Conservation (phyloP, 805 yeast genomes). For the Myxozyma neotropica region DNA sequence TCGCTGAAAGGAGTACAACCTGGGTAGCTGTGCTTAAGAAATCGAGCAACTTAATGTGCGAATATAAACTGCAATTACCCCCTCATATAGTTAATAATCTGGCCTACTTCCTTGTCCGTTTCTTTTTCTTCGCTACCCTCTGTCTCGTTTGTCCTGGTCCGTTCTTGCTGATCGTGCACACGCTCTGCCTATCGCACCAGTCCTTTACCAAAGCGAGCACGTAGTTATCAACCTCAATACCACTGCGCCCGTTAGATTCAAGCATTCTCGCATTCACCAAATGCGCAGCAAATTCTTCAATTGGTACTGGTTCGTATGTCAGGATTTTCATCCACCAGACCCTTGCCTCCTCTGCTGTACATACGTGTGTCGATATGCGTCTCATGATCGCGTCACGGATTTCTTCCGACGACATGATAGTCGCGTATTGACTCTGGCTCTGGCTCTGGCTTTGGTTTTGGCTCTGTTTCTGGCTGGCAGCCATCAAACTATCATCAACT, state of each 20-base stretch:
- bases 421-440: not conserved
- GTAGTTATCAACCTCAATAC: no score
- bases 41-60: no score
- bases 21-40: no score
- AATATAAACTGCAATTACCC: no score
- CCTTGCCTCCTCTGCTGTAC: slow-evolving; percentile 9
- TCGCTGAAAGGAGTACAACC: no score
- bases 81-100: no score
- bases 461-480: no score
- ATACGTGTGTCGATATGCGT: slow-evolving; percentile 9
- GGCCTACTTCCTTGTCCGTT: no score
- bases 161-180: slow-evolving; percentile 16
- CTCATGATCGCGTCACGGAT: slow-evolving; percentile 13
- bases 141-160: slow-evolving; percentile 6
- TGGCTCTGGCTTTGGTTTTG: not conserved
- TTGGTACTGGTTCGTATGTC: slow-evolving; percentile 27
- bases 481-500: not conserved
- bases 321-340: slow-evolving; percentile 32
- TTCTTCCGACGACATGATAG: slow-evolving; percentile 2
- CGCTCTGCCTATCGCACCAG: slow-evolving; percentile 30
- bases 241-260: no score
- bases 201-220: slow-evolving; percentile 13
- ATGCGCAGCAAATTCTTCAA: slow-evolving; percentile 24
- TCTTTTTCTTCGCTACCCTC: no score
- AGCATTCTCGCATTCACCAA: no score